phyloP scores from a whole-genome alignment of 176 grass and related monocot species.

The Areca catechu region DNA sequence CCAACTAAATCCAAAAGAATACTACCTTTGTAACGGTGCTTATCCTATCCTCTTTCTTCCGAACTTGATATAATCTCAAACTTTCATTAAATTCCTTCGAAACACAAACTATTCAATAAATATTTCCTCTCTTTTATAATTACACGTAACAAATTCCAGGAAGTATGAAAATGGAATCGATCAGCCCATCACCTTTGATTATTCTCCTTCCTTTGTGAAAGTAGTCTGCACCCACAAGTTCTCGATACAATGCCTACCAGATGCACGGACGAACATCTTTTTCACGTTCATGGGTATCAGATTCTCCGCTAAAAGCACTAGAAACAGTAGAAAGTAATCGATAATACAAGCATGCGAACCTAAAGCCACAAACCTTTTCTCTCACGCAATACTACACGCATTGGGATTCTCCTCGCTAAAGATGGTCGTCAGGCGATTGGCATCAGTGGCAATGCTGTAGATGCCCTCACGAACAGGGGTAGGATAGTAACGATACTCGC shows the following conservation, averaged over 20 bases:
- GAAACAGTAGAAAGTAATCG: constrained; percentile 5
- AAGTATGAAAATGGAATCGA: no score
- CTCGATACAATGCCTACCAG: no score
- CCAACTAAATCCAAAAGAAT: no score
- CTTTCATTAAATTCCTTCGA: no score
- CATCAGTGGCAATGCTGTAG: constrained; percentile 88
- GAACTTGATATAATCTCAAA: no score
- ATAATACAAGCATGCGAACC: constrained; percentile 8
- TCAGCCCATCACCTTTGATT: constrained; percentile 13
- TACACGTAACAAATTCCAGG: no score
- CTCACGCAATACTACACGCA: constrained; percentile 74
- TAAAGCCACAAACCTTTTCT: background rate
- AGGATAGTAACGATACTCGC: constrained; percentile 83
- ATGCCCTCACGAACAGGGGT: constrained; percentile 92
- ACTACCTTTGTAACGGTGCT: no score
- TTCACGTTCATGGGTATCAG: constrained; percentile 38
- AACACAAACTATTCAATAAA: no score
- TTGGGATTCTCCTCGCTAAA: constrained; percentile 99
- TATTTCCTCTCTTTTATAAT: no score
- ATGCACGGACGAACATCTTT: background rate
- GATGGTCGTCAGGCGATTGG: constrained; percentile 81
- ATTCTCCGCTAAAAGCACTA: constrained; percentile 26
- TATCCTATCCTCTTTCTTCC: no score
- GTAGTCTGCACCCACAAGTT: no score
- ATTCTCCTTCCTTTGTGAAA: background rate